Percentiles rank a stretch among this genome's conserved stretches.
These are phyloP conservation scores for Trichoderma gracile DNA, from an alignment of 2,329 filamentous ascomycete species.

Conservation along the genomic window DNA sequence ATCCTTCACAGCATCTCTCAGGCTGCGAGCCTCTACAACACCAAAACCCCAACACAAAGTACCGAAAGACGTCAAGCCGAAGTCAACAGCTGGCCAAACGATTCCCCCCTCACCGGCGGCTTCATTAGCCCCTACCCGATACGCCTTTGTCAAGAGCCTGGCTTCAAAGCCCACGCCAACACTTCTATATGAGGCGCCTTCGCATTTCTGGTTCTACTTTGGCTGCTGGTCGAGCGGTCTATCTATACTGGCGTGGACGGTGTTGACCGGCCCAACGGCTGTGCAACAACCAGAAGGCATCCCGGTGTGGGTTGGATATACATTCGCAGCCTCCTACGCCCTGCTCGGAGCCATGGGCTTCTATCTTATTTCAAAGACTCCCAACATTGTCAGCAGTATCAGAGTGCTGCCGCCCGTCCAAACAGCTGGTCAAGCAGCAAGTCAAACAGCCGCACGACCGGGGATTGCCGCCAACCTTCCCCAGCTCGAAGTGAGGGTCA, in stretches of 20 bases:
- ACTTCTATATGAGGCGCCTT: constrained; percentile 64
- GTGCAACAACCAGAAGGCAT: constrained; percentile 50
- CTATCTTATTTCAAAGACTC: constrained; percentile 59
- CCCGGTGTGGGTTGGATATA: constrained; percentile 56
- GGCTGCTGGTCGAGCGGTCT: constrained; percentile 58
- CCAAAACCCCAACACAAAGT: constrained; percentile 29
- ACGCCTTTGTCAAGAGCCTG: constrained; percentile 56
- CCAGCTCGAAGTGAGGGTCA: constrained; percentile 54
- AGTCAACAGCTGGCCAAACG: constrained; percentile 22
- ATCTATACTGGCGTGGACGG: constrained; percentile 43
- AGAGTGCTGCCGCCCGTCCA: constrained; percentile 53
- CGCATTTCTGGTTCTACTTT: constrained; percentile 63
- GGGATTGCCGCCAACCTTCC: constrained; percentile 36
- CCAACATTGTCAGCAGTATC: constrained; percentile 59
- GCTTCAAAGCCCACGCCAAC: constrained; percentile 57
- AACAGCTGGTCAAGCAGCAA: constrained; percentile 30
- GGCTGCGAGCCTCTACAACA: constrained; percentile 30
- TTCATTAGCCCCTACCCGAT: constrained; percentile 35
- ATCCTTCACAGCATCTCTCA: constrained; percentile 36
- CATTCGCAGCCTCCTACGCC: constrained; percentile 60
- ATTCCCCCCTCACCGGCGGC: constrained; percentile 27
- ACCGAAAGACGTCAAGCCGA: constrained; percentile 25
- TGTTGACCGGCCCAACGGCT: constrained; percentile 38
- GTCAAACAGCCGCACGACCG: constrained; percentile 25
- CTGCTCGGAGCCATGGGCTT: constrained; percentile 61